These are phyloP conservation scores for Wilcoxina mikolae DNA, from an alignment of 495 filamentous ascomycete species.

Conservation along the genomic window DNA sequence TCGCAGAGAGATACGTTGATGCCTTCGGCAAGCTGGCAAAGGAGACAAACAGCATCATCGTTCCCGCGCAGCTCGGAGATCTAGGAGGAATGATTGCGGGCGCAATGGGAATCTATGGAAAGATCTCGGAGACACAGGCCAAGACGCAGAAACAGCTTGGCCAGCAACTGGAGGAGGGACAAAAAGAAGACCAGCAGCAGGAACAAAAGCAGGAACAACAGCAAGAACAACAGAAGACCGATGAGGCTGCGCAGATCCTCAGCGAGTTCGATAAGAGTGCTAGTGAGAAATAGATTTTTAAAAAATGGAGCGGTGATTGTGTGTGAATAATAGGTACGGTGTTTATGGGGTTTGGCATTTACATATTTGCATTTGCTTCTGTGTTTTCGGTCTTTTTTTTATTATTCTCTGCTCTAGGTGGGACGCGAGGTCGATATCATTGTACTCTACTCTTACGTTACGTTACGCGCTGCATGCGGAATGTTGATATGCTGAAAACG, in stretches of 20 bases:
- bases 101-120: constrained; percentile 88
- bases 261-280: constrained; percentile 1
- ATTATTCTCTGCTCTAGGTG: background rate
- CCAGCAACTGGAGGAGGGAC: constrained; percentile 4
- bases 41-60: constrained; percentile 85
- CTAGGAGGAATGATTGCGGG: constrained; percentile 94
- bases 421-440: background rate
- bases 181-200: background rate
- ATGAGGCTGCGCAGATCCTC: constrained; percentile 1
- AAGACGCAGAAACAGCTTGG: constrained; percentile 53
- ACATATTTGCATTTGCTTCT: background rate
- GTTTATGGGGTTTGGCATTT: constrained; percentile 2
- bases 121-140: constrained; percentile 73
- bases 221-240: background rate
- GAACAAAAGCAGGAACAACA: background rate
- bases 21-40: constrained; percentile 83
- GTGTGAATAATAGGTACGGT: background rate
- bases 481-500: background rate
- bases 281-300: background rate
- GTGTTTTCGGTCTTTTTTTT: background rate
- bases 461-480: background rate
- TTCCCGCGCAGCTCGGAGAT: constrained; percentile 95
- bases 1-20: constrained; percentile 96
- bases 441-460: background rate
- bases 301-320: background rate